phyloP scores from a whole-genome alignment of 345 rosid species.

The Acer campestre region DNA sequence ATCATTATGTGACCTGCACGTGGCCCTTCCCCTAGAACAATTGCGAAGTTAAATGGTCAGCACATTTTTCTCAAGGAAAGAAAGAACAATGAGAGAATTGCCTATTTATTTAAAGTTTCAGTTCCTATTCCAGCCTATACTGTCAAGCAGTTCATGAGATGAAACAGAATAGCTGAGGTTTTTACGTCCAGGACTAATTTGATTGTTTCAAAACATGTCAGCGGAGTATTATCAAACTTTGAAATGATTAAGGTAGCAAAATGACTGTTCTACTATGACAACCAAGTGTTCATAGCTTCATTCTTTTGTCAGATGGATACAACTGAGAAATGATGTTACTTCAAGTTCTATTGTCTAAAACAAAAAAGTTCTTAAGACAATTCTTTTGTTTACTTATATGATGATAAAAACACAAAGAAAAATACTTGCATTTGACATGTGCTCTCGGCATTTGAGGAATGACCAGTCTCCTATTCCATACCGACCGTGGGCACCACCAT shows the following conservation, averaged over 20 bases:
- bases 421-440: conserved; percentile 70
- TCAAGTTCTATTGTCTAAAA: not conserved
- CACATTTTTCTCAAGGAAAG: not conserved
- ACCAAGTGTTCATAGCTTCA: not conserved
- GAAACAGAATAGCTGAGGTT: not conserved
- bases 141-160: not conserved
- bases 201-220: not conserved
- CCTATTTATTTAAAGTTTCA: not conserved
- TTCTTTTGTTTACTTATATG: not conserved
- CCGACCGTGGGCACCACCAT: conserved; percentile 91
- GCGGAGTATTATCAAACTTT: not conserved
- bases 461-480: conserved; percentile 90
- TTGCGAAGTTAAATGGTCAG: not conserved
- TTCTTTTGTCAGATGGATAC: not conserved
- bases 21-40: not conserved
- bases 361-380: not conserved
- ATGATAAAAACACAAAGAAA: conserved; percentile 12
- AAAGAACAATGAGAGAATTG: not conserved
- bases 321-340: not conserved
- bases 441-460: conserved; percentile 76
- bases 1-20: not conserved
- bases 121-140: not conserved
- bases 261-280: too few species aligned
- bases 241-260: not conserved
- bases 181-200: not conserved